phyloP scores from a whole-genome alignment of 148 eudicot genomes.

The Linanthus parryae region DNA sequence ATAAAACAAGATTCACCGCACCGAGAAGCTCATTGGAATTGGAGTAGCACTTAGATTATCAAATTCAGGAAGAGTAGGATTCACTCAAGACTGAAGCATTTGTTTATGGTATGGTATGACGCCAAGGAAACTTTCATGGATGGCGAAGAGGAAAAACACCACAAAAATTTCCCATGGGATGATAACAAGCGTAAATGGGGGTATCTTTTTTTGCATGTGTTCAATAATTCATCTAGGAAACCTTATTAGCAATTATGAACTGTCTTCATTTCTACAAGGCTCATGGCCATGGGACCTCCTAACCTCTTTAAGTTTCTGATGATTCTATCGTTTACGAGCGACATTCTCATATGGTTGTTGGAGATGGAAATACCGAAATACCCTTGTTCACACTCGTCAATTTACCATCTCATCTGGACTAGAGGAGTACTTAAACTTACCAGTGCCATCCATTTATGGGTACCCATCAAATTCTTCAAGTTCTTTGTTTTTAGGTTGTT shows the following conservation, averaged over 20 bases:
- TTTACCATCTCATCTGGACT: too few relatives aligned
- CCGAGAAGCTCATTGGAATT: slow-evolving; percentile 1
- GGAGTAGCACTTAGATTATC: not conserved
- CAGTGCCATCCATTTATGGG: too few relatives aligned
- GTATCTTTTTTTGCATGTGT: too few relatives aligned
- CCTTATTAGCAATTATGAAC: too few relatives aligned
- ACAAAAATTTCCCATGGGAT: too few relatives aligned
- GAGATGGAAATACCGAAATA: not conserved
- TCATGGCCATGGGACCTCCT: slow-evolving; percentile 20
- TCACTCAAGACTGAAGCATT: not conserved
- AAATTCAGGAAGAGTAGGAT: not conserved
- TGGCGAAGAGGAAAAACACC: not conserved
- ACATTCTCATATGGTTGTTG: not conserved
- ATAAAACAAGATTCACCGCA: slow-evolving; percentile 1
- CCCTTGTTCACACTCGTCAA: too few relatives aligned
- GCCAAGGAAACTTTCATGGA: not conserved
- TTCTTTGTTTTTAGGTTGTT: too few relatives aligned
- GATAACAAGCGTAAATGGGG: too few relatives aligned
- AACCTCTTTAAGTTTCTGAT: not conserved
- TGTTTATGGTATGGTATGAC: not conserved
- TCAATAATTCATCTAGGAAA: too few relatives aligned
- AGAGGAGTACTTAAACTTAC: too few relatives aligned
- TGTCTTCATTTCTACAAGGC: too few relatives aligned
- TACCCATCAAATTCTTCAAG: too few relatives aligned
- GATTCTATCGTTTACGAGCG: not conserved